Evolutionary conservation across 345 rosid species (phyloP), one percentile per base, ranked within the genome.

Genomic region (Arabis alpina): DNA sequence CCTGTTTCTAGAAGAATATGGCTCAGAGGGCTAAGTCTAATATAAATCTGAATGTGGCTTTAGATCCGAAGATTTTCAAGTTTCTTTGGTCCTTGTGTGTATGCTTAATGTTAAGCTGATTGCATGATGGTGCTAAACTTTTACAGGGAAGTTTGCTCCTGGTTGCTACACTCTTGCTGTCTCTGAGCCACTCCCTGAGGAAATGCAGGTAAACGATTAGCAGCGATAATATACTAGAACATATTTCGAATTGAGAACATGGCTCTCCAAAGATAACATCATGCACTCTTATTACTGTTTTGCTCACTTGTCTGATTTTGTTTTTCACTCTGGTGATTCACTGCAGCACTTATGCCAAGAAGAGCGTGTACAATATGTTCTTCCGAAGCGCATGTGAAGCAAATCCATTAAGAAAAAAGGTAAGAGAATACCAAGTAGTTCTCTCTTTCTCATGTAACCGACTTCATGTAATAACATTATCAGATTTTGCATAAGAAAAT

Each of bases 161-260:
- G 94, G 94, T 62, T 87, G 91, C 71, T 91, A 91, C 67, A 88
- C 97, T 14, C 94, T 91, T 70, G 89, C 95, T 13, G 95, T 91
- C 64, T 84, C 92, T 8, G 95, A 86, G 79, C 83, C 87, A 62
- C 88, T 91, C 34, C 78, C 92, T 4, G 97, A 91, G 70, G 97
- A 91, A 65, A 75, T 91, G 82, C 92, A 88, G 97, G 97, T 91
- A n/a, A n/a, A n/a, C n/a, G n/a, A n/a, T n/a, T n/a, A n/a, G n/a
- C n/a, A n/a, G n/a, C n/a, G n/a, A n/a, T n/a, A n/a, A n/a, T n/a
- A n/a, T n/a, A n/a, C n/a, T n/a, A n/a, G n/a, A n/a, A n/a, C n/a
- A n/a, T n/a, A n/a, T n/a, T n/a, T n/a, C n/a, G n/a, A n/a, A n/a
- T n/a, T n/a, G n/a, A n/a, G n/a, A 54, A 30, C 19, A 54, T 30